A percentile compares a stretch with the other conserved stretches of the same genome.
Evolutionary conservation across 257 asterid genomes (phyloP).

Genomic region (Jacaranda copaia): DNA sequence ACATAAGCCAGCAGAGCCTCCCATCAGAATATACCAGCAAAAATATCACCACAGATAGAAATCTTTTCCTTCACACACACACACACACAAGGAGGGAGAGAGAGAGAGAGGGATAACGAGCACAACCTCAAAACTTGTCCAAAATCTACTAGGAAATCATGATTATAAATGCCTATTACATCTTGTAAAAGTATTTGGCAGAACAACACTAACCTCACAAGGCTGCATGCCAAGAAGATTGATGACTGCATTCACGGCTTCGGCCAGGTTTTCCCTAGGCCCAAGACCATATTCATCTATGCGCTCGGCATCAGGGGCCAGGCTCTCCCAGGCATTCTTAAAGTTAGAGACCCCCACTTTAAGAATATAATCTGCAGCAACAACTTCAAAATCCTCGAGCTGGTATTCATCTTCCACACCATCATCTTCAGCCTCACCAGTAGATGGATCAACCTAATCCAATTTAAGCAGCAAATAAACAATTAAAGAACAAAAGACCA

Average conservation of each 20-base stretch:
- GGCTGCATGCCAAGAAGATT: slow-evolving; percentile 84
- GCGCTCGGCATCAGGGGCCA: slow-evolving; percentile 65
- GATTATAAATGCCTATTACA: not conserved
- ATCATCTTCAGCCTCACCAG: slow-evolving; percentile 82
- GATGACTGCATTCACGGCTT: slow-evolving; percentile 75
- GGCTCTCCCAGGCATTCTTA: slow-evolving; percentile 84
- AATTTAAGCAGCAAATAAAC: slow-evolving; percentile 14
- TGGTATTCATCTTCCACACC: slow-evolving; percentile 86
- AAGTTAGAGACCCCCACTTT: slow-evolving; percentile 82
- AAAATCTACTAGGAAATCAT: slow-evolving; percentile 12
- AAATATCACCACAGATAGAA: not conserved
- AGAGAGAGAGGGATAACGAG: not conserved
- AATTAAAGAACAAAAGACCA: not conserved
- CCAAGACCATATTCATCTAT: slow-evolving; percentile 88
- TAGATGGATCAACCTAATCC: slow-evolving; percentile 70
- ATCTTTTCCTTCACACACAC: not conserved
- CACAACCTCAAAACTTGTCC: not conserved
- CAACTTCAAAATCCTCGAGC: slow-evolving; percentile 81
- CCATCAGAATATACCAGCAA: too few species aligned
- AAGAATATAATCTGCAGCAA: slow-evolving; percentile 71
- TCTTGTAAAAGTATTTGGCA: not conserved
- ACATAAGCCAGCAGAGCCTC: too few species aligned
- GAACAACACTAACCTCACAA: slow-evolving; percentile 67
- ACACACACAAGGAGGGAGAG: too few species aligned
- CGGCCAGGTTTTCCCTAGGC: slow-evolving; percentile 71